These are phyloP conservation scores for Eucalyptus viminalis DNA, from an alignment of 345 rosid genomes.

Conservation along the genomic window DNA sequence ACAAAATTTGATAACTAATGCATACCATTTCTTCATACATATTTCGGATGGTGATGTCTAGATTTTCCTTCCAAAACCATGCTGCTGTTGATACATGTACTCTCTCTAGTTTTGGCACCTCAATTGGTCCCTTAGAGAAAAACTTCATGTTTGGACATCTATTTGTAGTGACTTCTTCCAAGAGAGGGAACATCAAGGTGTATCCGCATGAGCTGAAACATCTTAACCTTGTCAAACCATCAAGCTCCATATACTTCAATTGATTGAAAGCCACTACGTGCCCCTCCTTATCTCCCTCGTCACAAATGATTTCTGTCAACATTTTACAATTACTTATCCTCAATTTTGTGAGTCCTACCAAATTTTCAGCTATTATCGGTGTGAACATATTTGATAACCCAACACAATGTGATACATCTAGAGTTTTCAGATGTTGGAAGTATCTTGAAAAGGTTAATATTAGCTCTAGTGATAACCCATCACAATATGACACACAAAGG, in stretches of 20 bases:
- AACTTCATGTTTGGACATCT: background rate
- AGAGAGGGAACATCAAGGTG: background rate
- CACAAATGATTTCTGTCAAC: background rate
- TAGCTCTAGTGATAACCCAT: background rate
- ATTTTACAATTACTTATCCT: background rate
- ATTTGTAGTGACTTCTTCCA: background rate
- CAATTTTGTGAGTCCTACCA: background rate
- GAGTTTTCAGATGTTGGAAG: background rate
- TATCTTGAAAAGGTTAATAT: background rate
- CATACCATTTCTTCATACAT: background rate
- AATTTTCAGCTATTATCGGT: background rate
- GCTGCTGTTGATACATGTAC: fast-evolving
- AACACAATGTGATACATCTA: background rate
- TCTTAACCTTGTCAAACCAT: background rate
- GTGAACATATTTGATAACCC: background rate
- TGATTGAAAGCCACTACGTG: background rate
- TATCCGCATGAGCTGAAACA: background rate
- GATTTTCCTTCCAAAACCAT: background rate
- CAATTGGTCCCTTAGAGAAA: background rate
- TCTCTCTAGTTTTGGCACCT: background rate
- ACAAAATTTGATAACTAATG: background rate
- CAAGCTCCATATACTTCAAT: background rate
- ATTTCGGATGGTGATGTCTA: background rate
- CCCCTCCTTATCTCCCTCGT: fast-evolving
- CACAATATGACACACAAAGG: fast-evolving